Conservation (phyloP, 2,329 filamentous ascomycete genomes). For the Penicillium glabrum region DNA sequence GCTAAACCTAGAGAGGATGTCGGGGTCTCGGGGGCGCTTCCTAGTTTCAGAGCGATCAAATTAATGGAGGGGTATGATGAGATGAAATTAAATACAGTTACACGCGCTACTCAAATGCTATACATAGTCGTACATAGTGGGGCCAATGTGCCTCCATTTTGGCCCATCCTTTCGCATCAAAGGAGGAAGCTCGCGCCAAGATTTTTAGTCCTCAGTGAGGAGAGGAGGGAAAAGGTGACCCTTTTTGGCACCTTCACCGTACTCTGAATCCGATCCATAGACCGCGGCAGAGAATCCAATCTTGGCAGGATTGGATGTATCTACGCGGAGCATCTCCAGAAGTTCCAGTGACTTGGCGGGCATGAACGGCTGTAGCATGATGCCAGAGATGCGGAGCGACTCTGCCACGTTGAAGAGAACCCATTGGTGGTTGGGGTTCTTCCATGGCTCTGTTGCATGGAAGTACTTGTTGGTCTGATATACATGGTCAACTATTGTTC, state of each 20-base stretch:
- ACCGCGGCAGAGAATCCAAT: constrained; percentile 64
- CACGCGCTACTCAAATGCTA: background rate
- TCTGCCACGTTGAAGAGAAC: constrained; percentile 73
- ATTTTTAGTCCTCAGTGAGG: constrained; percentile 34
- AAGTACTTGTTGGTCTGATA: constrained; percentile 67
- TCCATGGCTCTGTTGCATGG: constrained; percentile 68
- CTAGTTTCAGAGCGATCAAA: too few species aligned
- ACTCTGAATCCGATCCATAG: constrained; percentile 65
- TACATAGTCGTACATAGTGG: background rate
- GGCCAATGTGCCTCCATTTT: constrained; percentile 17
- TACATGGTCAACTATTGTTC: constrained; percentile 10
- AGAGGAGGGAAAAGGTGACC: constrained; percentile 55
- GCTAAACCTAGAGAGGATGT: background rate
- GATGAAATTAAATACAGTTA: background rate
- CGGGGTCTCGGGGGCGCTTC: background rate
- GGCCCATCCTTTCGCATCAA: constrained; percentile 29
- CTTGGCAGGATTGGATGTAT: constrained; percentile 46
- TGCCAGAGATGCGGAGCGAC: constrained; percentile 73
- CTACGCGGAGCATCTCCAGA: constrained; percentile 76
- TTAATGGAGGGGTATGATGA: background rate
- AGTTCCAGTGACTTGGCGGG: constrained; percentile 71
- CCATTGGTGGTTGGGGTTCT: constrained; percentile 52
- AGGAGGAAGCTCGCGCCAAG: background rate
- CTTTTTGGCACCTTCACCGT: constrained; percentile 58
- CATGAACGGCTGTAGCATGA: constrained; percentile 89